Conservation (phyloP, 495 filamentous ascomycete genomes). For the Trichoderma virens region DNA sequence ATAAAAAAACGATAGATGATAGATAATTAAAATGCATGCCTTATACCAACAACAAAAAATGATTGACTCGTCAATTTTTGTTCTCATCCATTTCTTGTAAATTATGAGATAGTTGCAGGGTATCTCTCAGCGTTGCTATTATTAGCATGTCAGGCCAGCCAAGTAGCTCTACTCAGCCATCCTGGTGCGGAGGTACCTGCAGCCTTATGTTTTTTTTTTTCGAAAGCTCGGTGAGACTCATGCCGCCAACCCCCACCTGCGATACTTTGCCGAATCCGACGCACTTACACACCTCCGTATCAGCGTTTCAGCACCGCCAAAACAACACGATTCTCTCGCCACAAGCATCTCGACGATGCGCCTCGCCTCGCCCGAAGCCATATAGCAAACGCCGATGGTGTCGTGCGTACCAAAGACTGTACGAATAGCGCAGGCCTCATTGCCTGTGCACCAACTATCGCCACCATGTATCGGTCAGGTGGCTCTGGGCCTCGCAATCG, state of each 20-base stretch:
- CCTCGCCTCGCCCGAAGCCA: neutral
- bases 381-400: neutral
- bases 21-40: neutral
- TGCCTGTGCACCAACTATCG: conserved; percentile 2
- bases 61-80: too few relatives aligned
- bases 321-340: neutral
- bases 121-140: too few relatives aligned
- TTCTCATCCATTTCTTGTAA: too few relatives aligned
- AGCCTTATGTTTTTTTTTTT: too few relatives aligned
- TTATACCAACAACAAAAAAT: neutral
- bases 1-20: neutral
- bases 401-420: neutral
- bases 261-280: neutral
- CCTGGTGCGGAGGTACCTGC: neutral
- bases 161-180: neutral
- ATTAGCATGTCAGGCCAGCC: neutral
- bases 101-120: too few relatives aligned
- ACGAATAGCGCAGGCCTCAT: conserved; percentile 4
- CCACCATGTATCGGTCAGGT: conserved; percentile 16
- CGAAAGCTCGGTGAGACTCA: neutral
- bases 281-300: neutral
- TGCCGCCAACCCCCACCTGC: neutral
- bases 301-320: neutral
- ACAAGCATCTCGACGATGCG: neutral
- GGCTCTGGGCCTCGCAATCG: conserved; percentile 13